Percentiles rank a stretch among this genome's conserved stretches.
These are phyloP conservation scores for Aureobasidium subglaciale DNA, from an alignment of 2,329 filamentous ascomycete species.

Conservation along the genomic window DNA sequence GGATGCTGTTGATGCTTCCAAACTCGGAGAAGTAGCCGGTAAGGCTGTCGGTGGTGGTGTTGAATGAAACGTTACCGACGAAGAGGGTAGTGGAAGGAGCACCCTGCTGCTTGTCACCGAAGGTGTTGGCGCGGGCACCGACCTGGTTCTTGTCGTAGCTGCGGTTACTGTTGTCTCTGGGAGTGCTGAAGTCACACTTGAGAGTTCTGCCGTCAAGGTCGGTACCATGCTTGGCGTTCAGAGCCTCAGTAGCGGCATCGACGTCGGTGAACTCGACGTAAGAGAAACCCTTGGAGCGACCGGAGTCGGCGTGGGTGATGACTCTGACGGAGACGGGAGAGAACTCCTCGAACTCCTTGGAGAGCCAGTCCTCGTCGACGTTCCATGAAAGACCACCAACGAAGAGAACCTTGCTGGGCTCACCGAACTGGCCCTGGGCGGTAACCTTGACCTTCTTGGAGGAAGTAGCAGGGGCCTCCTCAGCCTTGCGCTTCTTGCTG, in stretches of 20 bases:
- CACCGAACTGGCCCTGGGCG: constrained; percentile 34
- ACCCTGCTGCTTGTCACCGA: constrained; percentile 67
- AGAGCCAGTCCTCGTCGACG: constrained; percentile 75
- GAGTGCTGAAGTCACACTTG: constrained; percentile 72
- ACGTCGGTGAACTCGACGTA: constrained; percentile 78
- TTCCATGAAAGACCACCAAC: constrained; percentile 88
- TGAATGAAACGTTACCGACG: constrained; percentile 84
- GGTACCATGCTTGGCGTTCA: constrained; percentile 65
- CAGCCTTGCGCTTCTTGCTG: constrained; percentile 31
- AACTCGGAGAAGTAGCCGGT: constrained; percentile 66
- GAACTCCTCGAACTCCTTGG: constrained; percentile 72
- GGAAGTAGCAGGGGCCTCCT: constrained; percentile 41
- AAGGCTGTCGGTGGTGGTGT: constrained; percentile 69
- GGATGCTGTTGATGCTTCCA: constrained; percentile 67
- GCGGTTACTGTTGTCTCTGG: constrained; percentile 37
- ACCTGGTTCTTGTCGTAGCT: constrained; percentile 46
- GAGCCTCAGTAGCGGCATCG: constrained; percentile 63
- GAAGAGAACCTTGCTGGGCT: constrained; percentile 64
- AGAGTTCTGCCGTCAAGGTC: constrained; percentile 68
- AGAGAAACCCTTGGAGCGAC: constrained; percentile 83
- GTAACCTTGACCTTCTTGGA: constrained; percentile 41
- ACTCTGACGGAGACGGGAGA: constrained; percentile 67
- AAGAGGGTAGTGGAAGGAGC: constrained; percentile 81
- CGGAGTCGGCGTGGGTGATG: constrained; percentile 72
- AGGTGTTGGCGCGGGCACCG: constrained; percentile 56